Percentiles rank a stretch among this genome's conserved stretches.
Evolutionary conservation across 306 rosid genomes (phyloP).

Genomic region (Clitoria ternatea): DNA sequence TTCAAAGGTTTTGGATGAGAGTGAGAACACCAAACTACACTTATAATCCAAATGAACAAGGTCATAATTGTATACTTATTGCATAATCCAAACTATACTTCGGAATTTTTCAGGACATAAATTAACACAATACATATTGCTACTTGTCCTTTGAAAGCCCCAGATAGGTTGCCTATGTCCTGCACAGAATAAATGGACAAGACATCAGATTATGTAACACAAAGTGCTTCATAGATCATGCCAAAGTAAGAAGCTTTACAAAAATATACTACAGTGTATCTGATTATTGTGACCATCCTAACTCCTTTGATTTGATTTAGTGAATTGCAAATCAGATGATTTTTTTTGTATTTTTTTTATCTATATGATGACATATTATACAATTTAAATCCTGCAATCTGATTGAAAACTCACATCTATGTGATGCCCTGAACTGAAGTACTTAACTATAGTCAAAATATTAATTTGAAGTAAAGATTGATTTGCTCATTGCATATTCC

Average conservation of each 20-base stretch:
- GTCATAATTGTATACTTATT: constrained; percentile 17
- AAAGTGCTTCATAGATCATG: not conserved
- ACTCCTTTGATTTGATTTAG: not conserved
- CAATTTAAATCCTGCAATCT: not conserved
- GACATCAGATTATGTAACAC: constrained; percentile 9
- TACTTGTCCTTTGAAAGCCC: constrained; percentile 1
- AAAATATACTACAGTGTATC: not conserved
- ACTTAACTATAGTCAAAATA: not conserved
- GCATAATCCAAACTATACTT: constrained; percentile 10
- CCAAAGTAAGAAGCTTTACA: not conserved
- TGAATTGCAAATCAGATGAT: not conserved
- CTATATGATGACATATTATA: not conserved
- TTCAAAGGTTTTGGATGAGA: not conserved
- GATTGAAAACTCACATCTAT: not conserved
- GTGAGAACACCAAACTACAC: not conserved
- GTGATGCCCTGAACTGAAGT: not conserved
- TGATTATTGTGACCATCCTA: not conserved
- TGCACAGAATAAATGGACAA: constrained; percentile 7
- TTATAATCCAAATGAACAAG: no score
- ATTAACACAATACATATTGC: constrained; percentile 3
- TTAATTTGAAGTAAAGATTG: not conserved
- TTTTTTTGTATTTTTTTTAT: not conserved
- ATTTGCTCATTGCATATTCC: not conserved
- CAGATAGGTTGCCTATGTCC: not conserved
- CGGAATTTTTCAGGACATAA: not conserved